A percentile compares a stretch with the other conserved stretches of the same genome.
phyloP scores from a whole-genome alignment of 352 stramenopile genomes.

The Pythium angustatum region DNA sequence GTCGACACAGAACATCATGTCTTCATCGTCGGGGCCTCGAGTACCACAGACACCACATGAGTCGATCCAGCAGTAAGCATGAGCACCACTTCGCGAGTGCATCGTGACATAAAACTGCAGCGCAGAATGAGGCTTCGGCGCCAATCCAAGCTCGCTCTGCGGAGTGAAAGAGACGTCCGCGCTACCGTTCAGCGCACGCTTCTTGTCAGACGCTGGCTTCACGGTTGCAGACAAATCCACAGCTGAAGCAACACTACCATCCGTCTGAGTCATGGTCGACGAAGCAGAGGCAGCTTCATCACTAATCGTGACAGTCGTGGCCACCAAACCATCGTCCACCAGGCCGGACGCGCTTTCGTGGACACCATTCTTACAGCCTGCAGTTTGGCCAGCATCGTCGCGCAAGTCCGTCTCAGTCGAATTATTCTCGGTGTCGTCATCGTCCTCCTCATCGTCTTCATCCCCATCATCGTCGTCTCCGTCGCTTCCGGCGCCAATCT shows the following conservation, averaged over 20 bases:
- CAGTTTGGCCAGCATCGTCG: neutral
- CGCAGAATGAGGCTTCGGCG: conserved; percentile 57
- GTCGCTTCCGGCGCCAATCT: conserved; percentile 26
- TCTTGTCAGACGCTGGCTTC: conserved; percentile 29
- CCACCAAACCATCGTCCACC: neutral
- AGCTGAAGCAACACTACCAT: neutral
- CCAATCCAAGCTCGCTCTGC: conserved; percentile 63
- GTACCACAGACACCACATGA: conserved; percentile 91
- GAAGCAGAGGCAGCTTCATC: neutral
- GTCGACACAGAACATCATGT: conserved; percentile 95
- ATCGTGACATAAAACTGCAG: conserved; percentile 72
- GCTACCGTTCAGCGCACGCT: neutral
- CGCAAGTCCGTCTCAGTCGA: conserved; percentile 12
- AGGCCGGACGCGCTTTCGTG: neutral
- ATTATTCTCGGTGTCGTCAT: conserved; percentile 28
- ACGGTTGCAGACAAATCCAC: neutral
- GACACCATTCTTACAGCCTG: neutral
- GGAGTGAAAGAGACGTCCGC: conserved; percentile 32
- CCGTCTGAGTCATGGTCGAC: neutral
- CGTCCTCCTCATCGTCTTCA: conserved; percentile 32
- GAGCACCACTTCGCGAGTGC: conserved; percentile 76
- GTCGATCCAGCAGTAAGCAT: conserved; percentile 92
- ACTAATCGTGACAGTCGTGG: neutral
- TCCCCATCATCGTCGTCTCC: conserved; percentile 32
- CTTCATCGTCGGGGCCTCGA: conserved; percentile 56